These are phyloP conservation scores for Lunularia cruciata DNA, from an alignment of 225 moss, liverwort and hornwort species.

Conservation along the genomic window DNA sequence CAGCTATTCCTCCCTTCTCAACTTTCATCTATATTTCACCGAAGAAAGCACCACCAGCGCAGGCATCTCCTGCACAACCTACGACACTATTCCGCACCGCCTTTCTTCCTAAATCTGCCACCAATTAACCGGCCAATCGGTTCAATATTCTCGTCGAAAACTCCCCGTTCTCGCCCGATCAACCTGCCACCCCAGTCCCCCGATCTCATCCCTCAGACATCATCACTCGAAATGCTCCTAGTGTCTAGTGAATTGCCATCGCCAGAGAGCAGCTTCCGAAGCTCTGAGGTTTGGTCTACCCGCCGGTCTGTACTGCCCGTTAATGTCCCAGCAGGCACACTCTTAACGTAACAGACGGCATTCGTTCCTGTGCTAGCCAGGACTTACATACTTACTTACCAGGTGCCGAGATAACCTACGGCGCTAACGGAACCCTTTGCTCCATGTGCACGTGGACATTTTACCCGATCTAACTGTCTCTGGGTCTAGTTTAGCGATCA, in stretches of 20 bases:
- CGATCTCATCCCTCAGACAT: background rate
- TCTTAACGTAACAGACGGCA: background rate
- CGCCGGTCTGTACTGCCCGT: conserved; percentile 2
- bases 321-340: background rate
- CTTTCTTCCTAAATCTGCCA: background rate
- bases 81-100: background rate
- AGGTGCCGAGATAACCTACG: background rate
- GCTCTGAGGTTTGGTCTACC: conserved; percentile 18
- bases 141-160: background rate
- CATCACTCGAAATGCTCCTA: conserved; percentile 8
- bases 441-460: too few species aligned
- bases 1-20: background rate
- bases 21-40: conserved; percentile 6
- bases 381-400: too few species aligned
- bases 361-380: too few species aligned
- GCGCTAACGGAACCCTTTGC: too few species aligned
- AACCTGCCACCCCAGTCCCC: background rate
- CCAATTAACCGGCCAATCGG: background rate
- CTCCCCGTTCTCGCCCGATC: background rate
- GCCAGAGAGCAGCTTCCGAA: background rate
- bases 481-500: too few species aligned
- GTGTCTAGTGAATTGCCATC: too few species aligned
- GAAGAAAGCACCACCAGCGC: background rate
- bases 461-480: too few species aligned
- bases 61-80: background rate